Conservation (phyloP, 768 basidiomycete genomes). For the Obba rivulosa region DNA sequence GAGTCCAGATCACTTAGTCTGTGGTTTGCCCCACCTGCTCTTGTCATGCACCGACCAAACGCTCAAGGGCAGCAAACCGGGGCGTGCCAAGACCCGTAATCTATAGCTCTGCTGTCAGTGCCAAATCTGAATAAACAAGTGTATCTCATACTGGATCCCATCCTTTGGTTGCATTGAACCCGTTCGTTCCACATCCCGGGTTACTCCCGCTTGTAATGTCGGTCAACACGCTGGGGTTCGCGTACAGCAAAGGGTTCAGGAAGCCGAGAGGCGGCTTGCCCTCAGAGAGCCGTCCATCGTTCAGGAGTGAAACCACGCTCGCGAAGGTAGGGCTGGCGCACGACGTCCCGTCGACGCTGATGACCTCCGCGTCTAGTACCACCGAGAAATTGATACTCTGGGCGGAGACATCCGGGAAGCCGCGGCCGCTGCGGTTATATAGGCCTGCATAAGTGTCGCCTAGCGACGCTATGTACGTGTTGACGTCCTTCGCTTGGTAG, state of each 20-base stretch:
- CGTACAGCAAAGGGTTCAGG: constrained; percentile 33
- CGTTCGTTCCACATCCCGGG: constrained; percentile 26
- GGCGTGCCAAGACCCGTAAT: constrained; percentile 61
- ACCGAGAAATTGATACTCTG: constrained; percentile 29
- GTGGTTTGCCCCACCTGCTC: too few relatives aligned
- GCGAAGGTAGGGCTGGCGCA: constrained; percentile 30
- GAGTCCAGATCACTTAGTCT: too few relatives aligned
- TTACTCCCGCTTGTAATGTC: constrained; percentile 29
- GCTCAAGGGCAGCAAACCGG: constrained; percentile 44
- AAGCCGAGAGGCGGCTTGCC: constrained; percentile 28
- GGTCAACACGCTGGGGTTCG: constrained; percentile 20
- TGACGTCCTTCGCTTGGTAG: constrained; percentile 36
- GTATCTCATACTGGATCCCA: constrained; percentile 25
- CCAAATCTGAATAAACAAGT: neutral
- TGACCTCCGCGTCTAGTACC: constrained; percentile 11
- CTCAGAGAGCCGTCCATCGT: constrained; percentile 24
- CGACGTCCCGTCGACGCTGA: constrained; percentile 25
- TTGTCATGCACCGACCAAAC: too few relatives aligned
- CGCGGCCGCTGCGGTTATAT: constrained; percentile 34
- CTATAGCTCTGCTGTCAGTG: constrained; percentile 19
- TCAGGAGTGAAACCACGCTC: constrained; percentile 28
- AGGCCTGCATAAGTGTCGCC: constrained; percentile 24
- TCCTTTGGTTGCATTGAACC: constrained; percentile 24
- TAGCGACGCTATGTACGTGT: constrained; percentile 28
- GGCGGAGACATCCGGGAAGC: constrained; percentile 44